phyloP scores from a whole-genome alignment of 1,284 basidiomycete species.

The Ganoderma boninense region DNA sequence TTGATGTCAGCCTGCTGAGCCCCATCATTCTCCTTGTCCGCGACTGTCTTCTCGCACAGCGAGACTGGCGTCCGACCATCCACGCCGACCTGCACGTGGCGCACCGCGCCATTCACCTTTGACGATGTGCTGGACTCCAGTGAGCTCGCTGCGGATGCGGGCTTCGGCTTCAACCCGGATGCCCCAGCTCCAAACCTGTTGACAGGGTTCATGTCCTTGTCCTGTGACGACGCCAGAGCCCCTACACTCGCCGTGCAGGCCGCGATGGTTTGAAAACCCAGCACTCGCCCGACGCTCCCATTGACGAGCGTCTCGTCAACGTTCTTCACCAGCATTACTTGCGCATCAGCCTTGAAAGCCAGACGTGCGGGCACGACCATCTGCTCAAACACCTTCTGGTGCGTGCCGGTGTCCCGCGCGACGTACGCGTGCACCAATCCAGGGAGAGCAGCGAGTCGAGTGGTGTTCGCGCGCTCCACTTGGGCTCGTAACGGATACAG shows the following conservation, averaged over 20 bases:
- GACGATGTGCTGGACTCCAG: slow-evolving; percentile 27
- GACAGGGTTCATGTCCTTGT: not conserved
- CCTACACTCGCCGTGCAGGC: slow-evolving; percentile 34
- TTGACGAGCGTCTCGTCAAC: slow-evolving; percentile 50
- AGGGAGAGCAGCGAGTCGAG: slow-evolving; percentile 40
- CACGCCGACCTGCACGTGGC: slow-evolving; percentile 42
- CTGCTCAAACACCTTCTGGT: slow-evolving; percentile 47
- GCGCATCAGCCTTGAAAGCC: slow-evolving; percentile 58
- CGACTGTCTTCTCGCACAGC: slow-evolving; percentile 26
- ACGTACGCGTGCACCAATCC: slow-evolving; percentile 42
- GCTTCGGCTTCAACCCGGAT: slow-evolving; percentile 15
- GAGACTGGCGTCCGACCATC: slow-evolving; percentile 45
- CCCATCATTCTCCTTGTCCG: slow-evolving; percentile 43
- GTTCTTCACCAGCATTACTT: slow-evolving; percentile 81
- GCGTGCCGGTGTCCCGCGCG: slow-evolving; percentile 54
- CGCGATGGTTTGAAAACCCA: slow-evolving; percentile 42
- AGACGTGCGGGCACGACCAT: slow-evolving; percentile 48
- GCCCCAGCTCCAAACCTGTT: too few relatives aligned
- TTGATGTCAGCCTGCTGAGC: slow-evolving; percentile 14
- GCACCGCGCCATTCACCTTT: slow-evolving; percentile 41
- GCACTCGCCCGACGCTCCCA: slow-evolving; percentile 46
- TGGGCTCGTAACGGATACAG: slow-evolving; percentile 73
- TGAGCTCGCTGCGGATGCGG: slow-evolving; percentile 25
- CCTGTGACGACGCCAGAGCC: not conserved
- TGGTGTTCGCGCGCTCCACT: slow-evolving; percentile 60